Evolutionary conservation across 768 basidiomycete genomes (phyloP), one percentile per base, ranked within the genome.

Genomic region (Dioszegia aurantiaca): DNA sequence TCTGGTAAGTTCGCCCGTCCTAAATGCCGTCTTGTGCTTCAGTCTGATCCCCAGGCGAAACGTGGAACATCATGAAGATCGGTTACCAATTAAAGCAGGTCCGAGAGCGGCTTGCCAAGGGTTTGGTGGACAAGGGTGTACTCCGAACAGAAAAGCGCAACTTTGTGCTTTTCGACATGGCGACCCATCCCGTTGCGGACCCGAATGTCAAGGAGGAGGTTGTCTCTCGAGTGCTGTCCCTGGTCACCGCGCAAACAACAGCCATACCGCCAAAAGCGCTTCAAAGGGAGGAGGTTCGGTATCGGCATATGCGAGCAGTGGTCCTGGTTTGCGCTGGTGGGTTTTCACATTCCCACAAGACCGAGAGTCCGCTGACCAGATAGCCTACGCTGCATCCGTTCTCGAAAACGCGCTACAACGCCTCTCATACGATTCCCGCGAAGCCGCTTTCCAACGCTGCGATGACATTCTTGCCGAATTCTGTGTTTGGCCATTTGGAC

Each of bases 51-150:
- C 6, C 72, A 97, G 93, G 94, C 55, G 94, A 99, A 80, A 98
- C 94, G 46, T 99, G 94, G 94, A 99, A 98, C 78, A 92, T 99
- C 8, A 91, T 97, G 87, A 98, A 98, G 79, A 98, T 99, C 55
- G 93, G 93, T 23, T 99, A 90, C 78, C 94, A 99, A 77, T 86
- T 99, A 45, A 97, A 97, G 77, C 94, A 97, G 79, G 94, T 98
- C 39, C 87, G 94, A 44, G 94, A 99, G 79, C 88, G 94, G 17
- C 86, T 99, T 39, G 92, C 93, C 14, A 99, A 99, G 76, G 83
- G 94, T 2, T 84, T 99, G 39, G 94, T 97, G 51, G 94, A 99
- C 81, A 99, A 99, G 78, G 95, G 94, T 68, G 86, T 99, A 37
- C 84, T 99, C n/a, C 87, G 95, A 49, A 99, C 94, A 16, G 95